These are phyloP conservation scores for Aspergillus sp. DNA, from an alignment of 2,329 filamentous ascomycete genomes.

Conservation along the genomic window DNA sequence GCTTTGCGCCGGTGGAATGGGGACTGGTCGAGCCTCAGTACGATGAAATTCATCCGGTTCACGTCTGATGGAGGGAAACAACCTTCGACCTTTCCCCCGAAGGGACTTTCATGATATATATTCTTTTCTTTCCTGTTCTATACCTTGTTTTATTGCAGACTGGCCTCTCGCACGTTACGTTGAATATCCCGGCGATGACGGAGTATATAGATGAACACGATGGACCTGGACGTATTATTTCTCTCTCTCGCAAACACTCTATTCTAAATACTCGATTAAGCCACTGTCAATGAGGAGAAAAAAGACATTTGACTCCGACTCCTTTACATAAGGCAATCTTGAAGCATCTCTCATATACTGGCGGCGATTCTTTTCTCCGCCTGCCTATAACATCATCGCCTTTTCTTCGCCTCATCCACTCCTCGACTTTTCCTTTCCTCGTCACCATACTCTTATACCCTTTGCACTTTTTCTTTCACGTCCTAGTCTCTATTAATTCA, in stretches of 20 bases:
- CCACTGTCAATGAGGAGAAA: background rate
- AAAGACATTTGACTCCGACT: background rate
- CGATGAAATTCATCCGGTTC: constrained; percentile 68
- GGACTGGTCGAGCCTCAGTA: constrained; percentile 71
- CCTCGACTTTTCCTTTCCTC: constrained; percentile 1
- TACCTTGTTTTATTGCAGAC: too few relatives aligned
- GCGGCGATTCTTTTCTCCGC: constrained; percentile 10
- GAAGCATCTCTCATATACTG: background rate
- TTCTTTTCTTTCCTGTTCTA: constrained; percentile 5
- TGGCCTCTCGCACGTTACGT: too few relatives aligned
- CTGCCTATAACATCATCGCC: constrained; percentile 21
- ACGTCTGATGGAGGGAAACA: constrained; percentile 56
- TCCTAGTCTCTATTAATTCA: background rate
- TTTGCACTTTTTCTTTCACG: constrained; percentile 1
- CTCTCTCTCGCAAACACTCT: too few relatives aligned
- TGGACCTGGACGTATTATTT: too few relatives aligned
- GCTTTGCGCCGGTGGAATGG: constrained; percentile 69
- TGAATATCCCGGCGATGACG: background rate
- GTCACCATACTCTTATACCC: background rate
- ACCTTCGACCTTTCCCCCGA: constrained; percentile 72
- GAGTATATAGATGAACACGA: too few relatives aligned
- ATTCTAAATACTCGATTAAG: background rate
- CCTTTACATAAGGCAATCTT: too few relatives aligned
- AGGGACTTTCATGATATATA: constrained; percentile 40
- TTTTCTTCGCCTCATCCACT: constrained; percentile 8